Conservation (phyloP, 208 protist genomes). For the Crithidia fasciculata region DNA sequence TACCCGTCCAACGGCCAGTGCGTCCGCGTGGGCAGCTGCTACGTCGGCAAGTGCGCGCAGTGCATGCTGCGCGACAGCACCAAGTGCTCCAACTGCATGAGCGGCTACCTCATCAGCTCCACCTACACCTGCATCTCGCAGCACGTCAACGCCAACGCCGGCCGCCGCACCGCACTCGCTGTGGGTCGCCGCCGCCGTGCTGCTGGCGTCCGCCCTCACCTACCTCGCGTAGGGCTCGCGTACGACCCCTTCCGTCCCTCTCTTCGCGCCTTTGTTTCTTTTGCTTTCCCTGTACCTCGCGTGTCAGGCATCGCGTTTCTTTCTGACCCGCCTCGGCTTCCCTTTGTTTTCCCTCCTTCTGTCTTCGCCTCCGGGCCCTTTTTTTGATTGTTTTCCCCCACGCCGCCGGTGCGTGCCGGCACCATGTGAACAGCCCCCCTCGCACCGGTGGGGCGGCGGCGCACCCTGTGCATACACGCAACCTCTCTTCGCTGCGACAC, state of each 20-base stretch:
- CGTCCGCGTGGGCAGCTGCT: constrained; percentile 12
- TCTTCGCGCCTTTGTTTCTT: too few relatives aligned
- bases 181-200: constrained; percentile 6
- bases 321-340: not conserved
- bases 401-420: not conserved
- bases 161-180: constrained; percentile 9
- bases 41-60: constrained; percentile 17
- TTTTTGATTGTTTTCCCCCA: not conserved
- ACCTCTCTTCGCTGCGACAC: too few relatives aligned
- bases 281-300: too few relatives aligned
- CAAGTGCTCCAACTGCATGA: constrained; percentile 20
- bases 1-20: constrained; percentile 17
- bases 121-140: constrained; percentile 22
- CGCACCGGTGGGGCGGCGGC: not conserved
- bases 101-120: constrained; percentile 19
- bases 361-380: not conserved
- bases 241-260: not conserved
- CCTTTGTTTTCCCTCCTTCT: not conserved
- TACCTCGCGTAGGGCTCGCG: not conserved
- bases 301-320: too few relatives aligned
- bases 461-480: not conserved
- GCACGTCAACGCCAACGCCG: constrained; percentile 11
- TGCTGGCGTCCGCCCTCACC: constrained; percentile 8
- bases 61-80: constrained; percentile 22
- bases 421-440: constrained; percentile 3